Evolutionary conservation across 208 protist species (phyloP).

Genomic region (Strigomonas oncopelti): DNA sequence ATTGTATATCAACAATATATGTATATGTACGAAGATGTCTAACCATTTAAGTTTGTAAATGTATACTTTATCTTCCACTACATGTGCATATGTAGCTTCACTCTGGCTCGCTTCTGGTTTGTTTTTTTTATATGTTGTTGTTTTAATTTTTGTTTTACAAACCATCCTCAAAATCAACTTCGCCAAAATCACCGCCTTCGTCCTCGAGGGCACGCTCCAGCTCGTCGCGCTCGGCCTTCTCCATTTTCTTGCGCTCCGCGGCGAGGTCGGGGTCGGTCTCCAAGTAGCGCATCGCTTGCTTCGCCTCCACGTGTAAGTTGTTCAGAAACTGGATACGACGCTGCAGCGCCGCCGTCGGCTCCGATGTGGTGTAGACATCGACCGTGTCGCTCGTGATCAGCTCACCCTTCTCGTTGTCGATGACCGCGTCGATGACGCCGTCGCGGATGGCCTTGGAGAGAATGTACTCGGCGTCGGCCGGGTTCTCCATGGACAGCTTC

Average conservation of each 20-base stretch:
- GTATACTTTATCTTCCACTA: too few species aligned
- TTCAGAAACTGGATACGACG: constrained; percentile 95
- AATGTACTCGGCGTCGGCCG: constrained; percentile 97
- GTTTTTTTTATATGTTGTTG: neutral
- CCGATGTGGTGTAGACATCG: constrained; percentile 95
- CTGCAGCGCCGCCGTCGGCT: constrained; percentile 93
- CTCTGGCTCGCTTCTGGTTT: too few species aligned
- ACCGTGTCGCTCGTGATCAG: constrained; percentile 92
- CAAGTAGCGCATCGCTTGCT: constrained; percentile 89
- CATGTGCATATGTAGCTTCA: too few species aligned
- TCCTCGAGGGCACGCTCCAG: constrained; percentile 72
- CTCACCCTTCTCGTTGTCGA: constrained; percentile 92
- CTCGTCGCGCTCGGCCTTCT: constrained; percentile 55
- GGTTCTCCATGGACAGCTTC: constrained; percentile 95
- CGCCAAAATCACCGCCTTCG: constrained; percentile 54
- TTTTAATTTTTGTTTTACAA: constrained; percentile 33
- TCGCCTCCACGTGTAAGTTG: constrained; percentile 93
- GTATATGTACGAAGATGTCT: too few species aligned
- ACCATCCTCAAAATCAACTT: constrained; percentile 84
- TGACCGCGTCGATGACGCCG: constrained; percentile 95
- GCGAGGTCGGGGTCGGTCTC: constrained; percentile 76
- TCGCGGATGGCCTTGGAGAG: constrained; percentile 97
- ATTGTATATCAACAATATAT: too few species aligned
- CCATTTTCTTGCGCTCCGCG: constrained; percentile 67
- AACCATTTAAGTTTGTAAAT: too few species aligned